phyloP scores from a whole-genome alignment of 768 basidiomycete species.

The Arthromyces matolae region DNA sequence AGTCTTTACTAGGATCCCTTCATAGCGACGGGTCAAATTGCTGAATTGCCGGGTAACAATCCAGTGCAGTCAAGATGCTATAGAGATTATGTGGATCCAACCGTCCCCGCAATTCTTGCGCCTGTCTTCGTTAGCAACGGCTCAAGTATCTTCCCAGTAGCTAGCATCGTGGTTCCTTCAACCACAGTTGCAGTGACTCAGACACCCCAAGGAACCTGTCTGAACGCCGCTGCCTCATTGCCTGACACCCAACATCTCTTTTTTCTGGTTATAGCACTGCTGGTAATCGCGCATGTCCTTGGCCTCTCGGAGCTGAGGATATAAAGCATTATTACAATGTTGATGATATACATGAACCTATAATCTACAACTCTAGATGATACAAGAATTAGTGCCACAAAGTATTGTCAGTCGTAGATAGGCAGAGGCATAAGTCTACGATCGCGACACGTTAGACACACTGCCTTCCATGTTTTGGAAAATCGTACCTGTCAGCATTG shows the following conservation, averaged over 20 bases:
- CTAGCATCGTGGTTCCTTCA: slow-evolving; percentile 20
- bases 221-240: slow-evolving; percentile 9
- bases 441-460: no score
- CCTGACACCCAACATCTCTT: not conserved
- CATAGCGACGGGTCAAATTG: slow-evolving; percentile 14
- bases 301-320: no score
- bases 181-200: slow-evolving; percentile 19
- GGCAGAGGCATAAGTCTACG: slow-evolving; percentile 70
- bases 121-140: slow-evolving; percentile 24
- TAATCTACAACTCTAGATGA: not conserved
- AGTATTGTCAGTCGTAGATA: slow-evolving; percentile 54
- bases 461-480: slow-evolving; percentile 8
- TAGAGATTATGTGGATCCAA: slow-evolving; percentile 23
- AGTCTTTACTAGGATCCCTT: no score
- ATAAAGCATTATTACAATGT: no score
- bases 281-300: not conserved
- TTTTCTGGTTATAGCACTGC: not conserved
- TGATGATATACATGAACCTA: not conserved
- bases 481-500: slow-evolving; percentile 71
- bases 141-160: slow-evolving; percentile 11
- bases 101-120: slow-evolving; percentile 24
- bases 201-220: slow-evolving; percentile 23
- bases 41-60: slow-evolving; percentile 26
- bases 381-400: not conserved
- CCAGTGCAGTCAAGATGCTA: slow-evolving; percentile 25